Conservation (phyloP, 805 yeast genomes). For the Starmerella bombicola region DNA sequence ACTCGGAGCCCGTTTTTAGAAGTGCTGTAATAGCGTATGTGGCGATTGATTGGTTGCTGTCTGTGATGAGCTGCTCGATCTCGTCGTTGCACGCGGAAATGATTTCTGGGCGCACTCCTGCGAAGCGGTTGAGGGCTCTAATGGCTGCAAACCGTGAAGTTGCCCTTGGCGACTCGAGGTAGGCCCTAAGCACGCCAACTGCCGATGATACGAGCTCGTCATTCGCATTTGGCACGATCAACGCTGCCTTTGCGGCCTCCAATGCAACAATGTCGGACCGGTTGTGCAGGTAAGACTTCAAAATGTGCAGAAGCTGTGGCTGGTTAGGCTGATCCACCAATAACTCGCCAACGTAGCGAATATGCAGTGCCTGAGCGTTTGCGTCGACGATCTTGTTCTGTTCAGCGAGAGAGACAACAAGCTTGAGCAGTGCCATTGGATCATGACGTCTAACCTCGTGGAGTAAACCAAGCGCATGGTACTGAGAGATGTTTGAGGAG, state of each 20-base stretch:
- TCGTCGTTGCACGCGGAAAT: constrained; percentile 63
- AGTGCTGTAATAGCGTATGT: constrained; percentile 95
- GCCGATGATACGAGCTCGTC: constrained; percentile 33
- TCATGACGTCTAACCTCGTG: constrained; percentile 83
- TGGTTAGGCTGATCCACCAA: constrained; percentile 54
- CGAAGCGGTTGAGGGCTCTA: constrained; percentile 73
- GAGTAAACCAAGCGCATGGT: constrained; percentile 86
- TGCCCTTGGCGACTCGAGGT: constrained; percentile 77
- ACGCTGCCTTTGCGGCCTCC: constrained; percentile 75
- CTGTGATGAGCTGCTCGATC: constrained; percentile 75
- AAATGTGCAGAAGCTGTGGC: constrained; percentile 47
- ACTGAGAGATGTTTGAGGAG: constrained; percentile 64
- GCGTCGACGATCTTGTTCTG: constrained; percentile 58
- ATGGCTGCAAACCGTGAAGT: constrained; percentile 89
- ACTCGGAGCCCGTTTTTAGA: constrained; percentile 86
- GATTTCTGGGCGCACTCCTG: constrained; percentile 66
- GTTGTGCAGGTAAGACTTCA: constrained; percentile 60
- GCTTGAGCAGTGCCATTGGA: constrained; percentile 82
- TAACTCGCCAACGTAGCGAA: constrained; percentile 52
- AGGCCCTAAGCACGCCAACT: constrained; percentile 57
- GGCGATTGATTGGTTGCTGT: constrained; percentile 79
- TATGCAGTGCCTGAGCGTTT: constrained; percentile 72
- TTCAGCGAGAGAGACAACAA: constrained; percentile 62
- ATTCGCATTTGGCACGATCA: constrained; percentile 35
- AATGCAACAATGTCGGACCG: constrained; percentile 81